Conservation (phyloP, 208 protist species). For the Trypanosoma vivax region DNA sequence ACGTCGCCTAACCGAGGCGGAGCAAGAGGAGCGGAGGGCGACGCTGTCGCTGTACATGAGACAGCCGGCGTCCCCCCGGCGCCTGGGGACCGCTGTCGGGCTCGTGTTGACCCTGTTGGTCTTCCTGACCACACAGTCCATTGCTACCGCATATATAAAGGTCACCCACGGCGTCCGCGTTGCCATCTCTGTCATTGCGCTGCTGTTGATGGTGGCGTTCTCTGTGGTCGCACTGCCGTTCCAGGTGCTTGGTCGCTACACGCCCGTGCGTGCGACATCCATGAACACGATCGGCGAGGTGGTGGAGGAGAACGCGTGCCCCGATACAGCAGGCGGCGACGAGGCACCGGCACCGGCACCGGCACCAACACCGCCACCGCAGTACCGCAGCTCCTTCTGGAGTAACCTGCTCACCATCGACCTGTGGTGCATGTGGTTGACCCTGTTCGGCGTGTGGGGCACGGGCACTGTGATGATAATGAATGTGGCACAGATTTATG, state of each 20-base stretch:
- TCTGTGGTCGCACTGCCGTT: not conserved
- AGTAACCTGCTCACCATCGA: not conserved
- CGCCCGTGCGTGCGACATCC: not conserved
- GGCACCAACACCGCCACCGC: too few relatives aligned
- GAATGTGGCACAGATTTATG: conserved; percentile 5
- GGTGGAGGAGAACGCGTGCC: not conserved
- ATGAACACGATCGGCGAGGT: not conserved
- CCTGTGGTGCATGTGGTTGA: not conserved
- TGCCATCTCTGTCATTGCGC: not conserved
- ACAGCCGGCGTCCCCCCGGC: not conserved
- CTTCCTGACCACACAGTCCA: conserved; percentile 1
- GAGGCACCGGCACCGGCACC: too few relatives aligned
- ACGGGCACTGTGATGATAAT: not conserved
- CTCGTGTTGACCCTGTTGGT: not conserved
- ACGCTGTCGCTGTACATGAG: conserved; percentile 1
- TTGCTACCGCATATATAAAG: not conserved
- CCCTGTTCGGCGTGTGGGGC: not conserved
- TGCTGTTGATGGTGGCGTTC: not conserved
- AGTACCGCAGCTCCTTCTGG: conserved; percentile 5
- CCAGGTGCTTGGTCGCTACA: not conserved
- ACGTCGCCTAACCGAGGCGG: not conserved
- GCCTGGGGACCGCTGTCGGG: not conserved
- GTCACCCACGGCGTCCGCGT: not conserved
- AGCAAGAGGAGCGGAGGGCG: not conserved
- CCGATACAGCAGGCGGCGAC: too few relatives aligned